phyloP scores from a whole-genome alignment of 768 basidiomycete species.

The Termitomyces eurrhizus region DNA sequence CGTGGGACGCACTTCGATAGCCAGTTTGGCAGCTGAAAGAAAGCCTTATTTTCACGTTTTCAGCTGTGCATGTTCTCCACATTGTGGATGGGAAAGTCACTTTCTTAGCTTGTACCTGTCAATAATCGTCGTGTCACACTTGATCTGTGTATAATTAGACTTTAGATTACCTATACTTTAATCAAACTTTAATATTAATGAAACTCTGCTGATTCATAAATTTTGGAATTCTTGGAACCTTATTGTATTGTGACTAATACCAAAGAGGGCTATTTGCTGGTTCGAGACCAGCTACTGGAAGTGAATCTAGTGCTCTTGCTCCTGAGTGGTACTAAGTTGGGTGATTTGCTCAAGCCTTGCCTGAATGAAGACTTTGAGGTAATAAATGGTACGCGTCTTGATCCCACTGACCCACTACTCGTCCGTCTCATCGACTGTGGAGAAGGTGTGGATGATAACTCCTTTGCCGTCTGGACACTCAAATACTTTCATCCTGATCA shows the following conservation, averaged over 20 bases:
- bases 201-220: no score
- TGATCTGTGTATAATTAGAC: not conserved
- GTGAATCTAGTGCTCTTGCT: not conserved
- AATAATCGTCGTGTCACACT: not conserved
- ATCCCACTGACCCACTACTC: not conserved
- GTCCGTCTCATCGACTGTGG: not conserved
- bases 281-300: not conserved
- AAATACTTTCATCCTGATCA: not conserved
- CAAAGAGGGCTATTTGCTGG: no score
- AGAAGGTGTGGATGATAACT: not conserved
- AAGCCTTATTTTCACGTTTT: not conserved
- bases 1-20: conserved; percentile 74
- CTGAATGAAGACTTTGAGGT: not conserved
- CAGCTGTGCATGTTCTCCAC: not conserved
- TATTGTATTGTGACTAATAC: not conserved
- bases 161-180: conserved; percentile 1
- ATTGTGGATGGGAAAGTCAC: not conserved
- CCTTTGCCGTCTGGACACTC: not conserved
- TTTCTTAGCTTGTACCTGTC: not conserved
- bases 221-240: no score
- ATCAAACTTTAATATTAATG: not conserved
- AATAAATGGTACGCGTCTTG: not conserved
- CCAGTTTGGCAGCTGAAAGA: not conserved
- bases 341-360: not conserved
- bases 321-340: not conserved